Percentiles rank a stretch among this genome's conserved stretches.
Evolutionary conservation across 1,284 basidiomycete genomes (phyloP).

Genomic region (Peniophora sp.): DNA sequence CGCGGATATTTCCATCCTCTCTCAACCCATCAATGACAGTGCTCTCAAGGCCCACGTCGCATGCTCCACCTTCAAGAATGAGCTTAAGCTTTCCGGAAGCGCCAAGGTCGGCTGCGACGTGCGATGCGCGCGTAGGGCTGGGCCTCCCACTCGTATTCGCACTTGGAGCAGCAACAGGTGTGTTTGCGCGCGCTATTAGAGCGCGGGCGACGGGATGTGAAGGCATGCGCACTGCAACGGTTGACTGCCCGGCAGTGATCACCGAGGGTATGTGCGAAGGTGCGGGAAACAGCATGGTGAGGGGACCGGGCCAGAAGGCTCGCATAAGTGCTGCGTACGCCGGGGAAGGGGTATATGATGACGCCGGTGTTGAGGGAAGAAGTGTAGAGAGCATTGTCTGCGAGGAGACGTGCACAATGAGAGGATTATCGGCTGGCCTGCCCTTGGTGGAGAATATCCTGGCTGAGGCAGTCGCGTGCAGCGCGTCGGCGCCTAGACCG

Average conservation of each 20-base stretch:
- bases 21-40: constrained; percentile 89
- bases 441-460: constrained; percentile 90
- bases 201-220: constrained; percentile 89
- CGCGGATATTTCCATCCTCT: constrained; percentile 66
- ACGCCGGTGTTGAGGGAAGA: constrained; percentile 49
- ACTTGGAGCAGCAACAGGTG: constrained; percentile 90
- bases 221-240: constrained; percentile 92
- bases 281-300: constrained; percentile 89
- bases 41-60: constrained; percentile 88
- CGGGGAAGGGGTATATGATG: constrained; percentile 44
- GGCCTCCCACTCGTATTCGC: constrained; percentile 95
- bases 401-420: constrained; percentile 96
- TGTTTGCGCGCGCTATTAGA: constrained; percentile 68
- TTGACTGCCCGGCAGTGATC: constrained; percentile 74
- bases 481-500: constrained; percentile 86
- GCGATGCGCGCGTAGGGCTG: constrained; percentile 86
- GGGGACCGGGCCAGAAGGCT: constrained; percentile 91
- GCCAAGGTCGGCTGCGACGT: constrained; percentile 77
- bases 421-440: constrained; percentile 91
- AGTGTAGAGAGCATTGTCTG: constrained; percentile 71
- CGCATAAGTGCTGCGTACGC: constrained; percentile 71
- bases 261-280: constrained; percentile 48
- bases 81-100: constrained; percentile 53
- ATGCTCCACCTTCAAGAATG: constrained; percentile 91
- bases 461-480: constrained; percentile 56